A percentile compares a stretch with the other conserved stretches of the same genome.
phyloP scores from a whole-genome alignment of 176 grass and related monocot species.

The Oryza brachyantha region DNA sequence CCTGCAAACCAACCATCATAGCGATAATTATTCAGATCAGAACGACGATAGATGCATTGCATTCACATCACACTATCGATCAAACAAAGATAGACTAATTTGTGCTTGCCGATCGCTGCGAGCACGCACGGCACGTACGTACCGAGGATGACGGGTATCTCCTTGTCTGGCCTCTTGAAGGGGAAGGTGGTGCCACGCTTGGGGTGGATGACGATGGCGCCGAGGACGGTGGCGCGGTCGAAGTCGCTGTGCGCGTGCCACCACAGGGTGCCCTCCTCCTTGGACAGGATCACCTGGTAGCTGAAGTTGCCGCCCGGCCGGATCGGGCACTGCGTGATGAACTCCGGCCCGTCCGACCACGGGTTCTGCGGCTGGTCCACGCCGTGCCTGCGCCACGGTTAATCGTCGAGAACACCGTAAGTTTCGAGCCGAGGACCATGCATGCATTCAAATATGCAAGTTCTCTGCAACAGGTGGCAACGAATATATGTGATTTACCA shows the following conservation, averaged over 20 bases:
- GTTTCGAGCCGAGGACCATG: not conserved
- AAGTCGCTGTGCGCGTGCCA: constrained; percentile 70
- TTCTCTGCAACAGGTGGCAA: not conserved
- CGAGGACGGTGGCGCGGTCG: constrained; percentile 57
- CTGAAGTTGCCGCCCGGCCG: constrained; percentile 37
- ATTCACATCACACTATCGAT: too few relatives aligned
- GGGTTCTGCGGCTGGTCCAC: constrained; percentile 55
- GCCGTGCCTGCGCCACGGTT: constrained; percentile 45
- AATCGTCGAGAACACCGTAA: not conserved
- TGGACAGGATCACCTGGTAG: constrained; percentile 48
- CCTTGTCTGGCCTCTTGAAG: constrained; percentile 45
- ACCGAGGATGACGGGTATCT: constrained; percentile 62
- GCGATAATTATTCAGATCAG: too few relatives aligned
- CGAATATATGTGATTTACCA: constrained; percentile 34
- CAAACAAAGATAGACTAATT: too few relatives aligned
- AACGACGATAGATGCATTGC: too few relatives aligned
- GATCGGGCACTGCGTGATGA: constrained; percentile 64
- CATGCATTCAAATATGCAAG: too few relatives aligned
- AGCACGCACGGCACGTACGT: too few relatives aligned
- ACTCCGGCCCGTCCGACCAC: constrained; percentile 57
- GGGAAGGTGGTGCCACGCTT: constrained; percentile 39
- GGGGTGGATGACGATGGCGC: constrained; percentile 68
- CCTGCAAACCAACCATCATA: not conserved
- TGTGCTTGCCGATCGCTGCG: too few relatives aligned
- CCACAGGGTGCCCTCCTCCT: constrained; percentile 62